Conservation (phyloP, 345 rosid species). For the Syzygium aromaticum region DNA sequence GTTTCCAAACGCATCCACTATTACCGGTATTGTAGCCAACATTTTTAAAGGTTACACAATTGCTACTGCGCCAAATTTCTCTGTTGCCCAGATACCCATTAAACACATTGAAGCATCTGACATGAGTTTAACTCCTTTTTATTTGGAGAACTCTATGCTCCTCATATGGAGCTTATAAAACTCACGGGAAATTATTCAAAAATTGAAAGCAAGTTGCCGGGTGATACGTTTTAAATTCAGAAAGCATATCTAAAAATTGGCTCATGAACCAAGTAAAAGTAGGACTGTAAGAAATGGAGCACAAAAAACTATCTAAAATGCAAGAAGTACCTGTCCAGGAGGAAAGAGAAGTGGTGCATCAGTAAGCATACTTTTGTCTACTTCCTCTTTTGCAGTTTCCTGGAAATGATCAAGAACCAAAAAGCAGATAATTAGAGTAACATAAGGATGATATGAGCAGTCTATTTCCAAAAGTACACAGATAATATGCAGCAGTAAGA, state of each 20-base stretch:
- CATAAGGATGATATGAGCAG: not conserved
- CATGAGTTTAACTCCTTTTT: not conserved
- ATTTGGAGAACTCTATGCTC: not conserved
- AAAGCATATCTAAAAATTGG: not conserved
- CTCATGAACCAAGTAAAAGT: not conserved
- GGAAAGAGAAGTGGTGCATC: conserved; percentile 89
- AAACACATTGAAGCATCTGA: not conserved
- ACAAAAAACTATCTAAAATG: not conserved
- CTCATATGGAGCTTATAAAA: not conserved
- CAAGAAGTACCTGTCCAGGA: conserved; percentile 73
- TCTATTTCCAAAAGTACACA: not conserved
- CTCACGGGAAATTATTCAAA: not conserved
- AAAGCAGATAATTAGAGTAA: not conserved
- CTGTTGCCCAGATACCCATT: not conserved
- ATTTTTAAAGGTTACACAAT: not conserved
- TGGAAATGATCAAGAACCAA: conserved; percentile 15
- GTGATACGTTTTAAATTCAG: not conserved
- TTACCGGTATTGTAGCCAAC: not conserved
- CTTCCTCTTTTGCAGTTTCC: conserved; percentile 65
- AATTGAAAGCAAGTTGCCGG: not conserved
- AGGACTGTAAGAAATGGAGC: not conserved
- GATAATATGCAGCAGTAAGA: not conserved
- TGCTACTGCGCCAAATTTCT: not conserved
- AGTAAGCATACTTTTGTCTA: conserved; percentile 82
- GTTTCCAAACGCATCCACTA: not conserved